A percentile compares a stretch with the other conserved stretches of the same genome.
These are phyloP conservation scores for Pseudocercospora ulei DNA, from an alignment of 2,329 filamentous ascomycete species.

Conservation along the genomic window DNA sequence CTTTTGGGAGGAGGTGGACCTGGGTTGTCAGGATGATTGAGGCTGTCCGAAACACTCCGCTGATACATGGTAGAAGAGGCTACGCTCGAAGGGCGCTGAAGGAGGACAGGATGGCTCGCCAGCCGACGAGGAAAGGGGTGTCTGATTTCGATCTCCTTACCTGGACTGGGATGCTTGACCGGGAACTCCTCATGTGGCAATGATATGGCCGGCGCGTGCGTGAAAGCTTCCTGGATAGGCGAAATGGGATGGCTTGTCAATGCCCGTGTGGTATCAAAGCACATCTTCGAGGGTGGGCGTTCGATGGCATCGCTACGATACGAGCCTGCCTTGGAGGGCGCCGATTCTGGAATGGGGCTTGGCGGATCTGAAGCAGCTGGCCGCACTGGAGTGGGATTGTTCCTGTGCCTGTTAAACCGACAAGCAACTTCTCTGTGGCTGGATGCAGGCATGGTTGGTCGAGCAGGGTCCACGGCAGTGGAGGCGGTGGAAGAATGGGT, in stretches of 20 bases:
- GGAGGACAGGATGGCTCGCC: constrained; percentile 28
- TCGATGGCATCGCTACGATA: constrained; percentile 23
- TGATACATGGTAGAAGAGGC: constrained; percentile 26
- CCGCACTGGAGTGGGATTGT: constrained; percentile 25
- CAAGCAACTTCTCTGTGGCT: constrained; percentile 21
- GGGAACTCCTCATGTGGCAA: constrained; percentile 29
- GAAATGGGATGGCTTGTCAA: constrained; percentile 23
- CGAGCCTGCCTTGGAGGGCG: constrained; percentile 26
- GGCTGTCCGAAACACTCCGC: constrained; percentile 27
- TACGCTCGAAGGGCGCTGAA: constrained; percentile 31
- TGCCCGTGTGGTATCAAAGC: constrained; percentile 22
- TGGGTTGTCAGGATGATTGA: constrained; percentile 19
- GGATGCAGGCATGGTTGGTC: constrained; percentile 15
- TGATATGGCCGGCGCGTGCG: constrained; percentile 20
- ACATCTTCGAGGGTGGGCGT: constrained; percentile 20
- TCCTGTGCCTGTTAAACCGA: constrained; percentile 17
- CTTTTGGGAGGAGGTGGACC: constrained; percentile 33
- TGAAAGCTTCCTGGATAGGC: background rate
- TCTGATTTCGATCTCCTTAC: constrained; percentile 28
- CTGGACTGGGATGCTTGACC: constrained; percentile 25
- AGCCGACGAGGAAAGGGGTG: constrained; percentile 29
- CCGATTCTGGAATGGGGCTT: constrained; percentile 28
- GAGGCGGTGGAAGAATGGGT: constrained; percentile 5
- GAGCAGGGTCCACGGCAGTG: constrained; percentile 2
- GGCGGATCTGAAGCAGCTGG: constrained; percentile 31